Evolutionary conservation across 495 filamentous ascomycete genomes (phyloP), one percentile per base, ranked within the genome.

Genomic region (Pseudotulostoma volvatum): DNA sequence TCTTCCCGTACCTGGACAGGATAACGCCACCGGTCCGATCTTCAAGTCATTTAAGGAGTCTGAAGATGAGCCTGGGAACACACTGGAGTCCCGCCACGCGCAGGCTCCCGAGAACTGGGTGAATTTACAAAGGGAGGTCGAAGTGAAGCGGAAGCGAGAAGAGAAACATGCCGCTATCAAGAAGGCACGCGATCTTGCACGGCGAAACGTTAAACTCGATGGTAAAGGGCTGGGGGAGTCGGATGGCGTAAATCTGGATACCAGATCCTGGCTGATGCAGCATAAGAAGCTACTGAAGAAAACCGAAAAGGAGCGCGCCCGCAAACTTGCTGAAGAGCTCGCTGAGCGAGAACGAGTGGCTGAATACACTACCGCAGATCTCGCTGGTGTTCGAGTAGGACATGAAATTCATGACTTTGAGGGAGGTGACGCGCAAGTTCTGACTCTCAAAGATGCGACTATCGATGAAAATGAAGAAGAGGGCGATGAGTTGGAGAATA

Each of bases 261-360:
- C 88, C 32, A 79, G 76, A 48, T 65, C 76, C 1, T 97, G 88
- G 88, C 53, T 97, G 40, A 67, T 77, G 49, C 76, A 76, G 46
- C 73, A 82, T 52, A 95, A 93, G 65, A 95, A 92, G 63, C 62
- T 84, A 9, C 78, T 86, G 54, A 93, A 87, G 67, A 79, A 88
- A 63, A 77, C 94, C 31, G 77, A 79, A 43, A 79, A 86, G 47
- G 79, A 78, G 39, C 63, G 70, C 32, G 73, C 74, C 35, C 67
- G 72, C 50, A 84, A 81, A 56, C 57, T 75, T 32, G 81, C 78
- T 37, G 70, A 82, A 52, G 85, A 93, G 57, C 55, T 84, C 16
- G 81, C 73, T 17, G 77, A 77, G 55, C 65, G 71, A 3, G 74
- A 79, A 41, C 57, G 56, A 25, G 55, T 49, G 28, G 66, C 64